Evolutionary conservation across 345 rosid genomes (phyloP).

Genomic region (Lumnitzera racemosa): DNA sequence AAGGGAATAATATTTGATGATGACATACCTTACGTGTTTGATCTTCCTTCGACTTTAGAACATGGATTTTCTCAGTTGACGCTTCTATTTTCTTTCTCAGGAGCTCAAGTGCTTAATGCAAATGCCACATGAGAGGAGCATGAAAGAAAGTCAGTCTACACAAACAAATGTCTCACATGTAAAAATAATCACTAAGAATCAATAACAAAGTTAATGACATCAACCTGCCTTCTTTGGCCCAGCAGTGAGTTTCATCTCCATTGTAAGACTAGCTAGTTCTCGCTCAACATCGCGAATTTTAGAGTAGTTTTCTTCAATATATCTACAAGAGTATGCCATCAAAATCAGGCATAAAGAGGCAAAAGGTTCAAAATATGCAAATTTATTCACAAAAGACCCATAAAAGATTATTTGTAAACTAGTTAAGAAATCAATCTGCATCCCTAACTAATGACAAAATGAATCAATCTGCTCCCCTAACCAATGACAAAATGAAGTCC

Average conservation of each 20-base stretch:
- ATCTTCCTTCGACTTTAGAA: slow-evolving; percentile 72
- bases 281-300: slow-evolving; percentile 82
- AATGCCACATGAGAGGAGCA: slow-evolving; percentile 8
- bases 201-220: neutral
- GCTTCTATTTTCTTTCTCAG: slow-evolving; percentile 86
- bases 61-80: slow-evolving; percentile 59
- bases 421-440: too few relatives aligned
- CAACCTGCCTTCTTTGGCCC: slow-evolving; percentile 96
- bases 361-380: too few relatives aligned
- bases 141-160: slow-evolving; percentile 15
- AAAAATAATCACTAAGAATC: neutral
- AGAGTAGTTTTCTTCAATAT: slow-evolving; percentile 79
- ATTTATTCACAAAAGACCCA: too few relatives aligned
- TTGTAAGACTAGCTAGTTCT: slow-evolving; percentile 57
- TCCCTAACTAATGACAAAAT: too few relatives aligned
- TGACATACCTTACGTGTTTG: slow-evolving; percentile 63
- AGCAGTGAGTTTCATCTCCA: slow-evolving; percentile 97
- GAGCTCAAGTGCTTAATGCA: slow-evolving; percentile 60
- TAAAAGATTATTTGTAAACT: too few relatives aligned
- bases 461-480: too few relatives aligned
- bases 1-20: too few relatives aligned
- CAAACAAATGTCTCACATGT: slow-evolving; percentile 4
- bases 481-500: too few relatives aligned
- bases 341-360: too few relatives aligned
- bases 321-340: slow-evolving; percentile 28